Percentiles rank a stretch among this genome's conserved stretches.
Conservation (phyloP, 768 basidiomycete species). For the Auriculariales sp. region DNA sequence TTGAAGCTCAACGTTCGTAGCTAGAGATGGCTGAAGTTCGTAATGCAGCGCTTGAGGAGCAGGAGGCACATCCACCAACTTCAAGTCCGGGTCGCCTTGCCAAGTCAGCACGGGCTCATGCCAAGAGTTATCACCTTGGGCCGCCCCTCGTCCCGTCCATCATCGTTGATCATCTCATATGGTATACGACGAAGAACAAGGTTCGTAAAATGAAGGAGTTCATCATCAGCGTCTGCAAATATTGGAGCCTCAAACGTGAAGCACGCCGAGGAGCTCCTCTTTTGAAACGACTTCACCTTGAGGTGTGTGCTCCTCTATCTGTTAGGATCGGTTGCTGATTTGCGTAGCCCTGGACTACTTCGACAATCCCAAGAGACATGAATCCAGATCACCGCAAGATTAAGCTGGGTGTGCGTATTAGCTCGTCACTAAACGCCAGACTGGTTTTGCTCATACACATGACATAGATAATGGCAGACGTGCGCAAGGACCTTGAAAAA, state of each 20-base stretch:
- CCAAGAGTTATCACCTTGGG: constrained; percentile 82
- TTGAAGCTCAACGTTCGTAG: constrained; percentile 20
- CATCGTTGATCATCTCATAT: constrained; percentile 64
- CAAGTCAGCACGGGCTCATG: constrained; percentile 81
- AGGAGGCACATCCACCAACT: constrained; percentile 18
- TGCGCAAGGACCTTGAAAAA: constrained; percentile 65
- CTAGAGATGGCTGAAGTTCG: constrained; percentile 56
- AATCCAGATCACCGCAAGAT: constrained; percentile 71
- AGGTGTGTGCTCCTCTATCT: constrained; percentile 23
- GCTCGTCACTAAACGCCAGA: neutral
- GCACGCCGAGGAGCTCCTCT: constrained; percentile 85
- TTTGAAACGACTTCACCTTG: constrained; percentile 82
- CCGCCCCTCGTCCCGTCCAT: constrained; percentile 83
- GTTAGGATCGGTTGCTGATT: neutral
- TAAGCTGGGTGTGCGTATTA: constrained; percentile 58
- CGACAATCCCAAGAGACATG: constrained; percentile 41
- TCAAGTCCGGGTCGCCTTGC: constrained; percentile 19
- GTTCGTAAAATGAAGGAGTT: constrained; percentile 69
- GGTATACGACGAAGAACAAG: constrained; percentile 55
- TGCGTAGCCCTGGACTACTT: constrained; percentile 77
- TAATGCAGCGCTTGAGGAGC: constrained; percentile 35
- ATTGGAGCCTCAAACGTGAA: constrained; percentile 97
- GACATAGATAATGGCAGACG: constrained; percentile 40
- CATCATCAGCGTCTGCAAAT: constrained; percentile 64
- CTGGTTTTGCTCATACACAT: constrained; percentile 9